Conservation (phyloP, 1,284 basidiomycete genomes). For the Irpex lacteus region DNA sequence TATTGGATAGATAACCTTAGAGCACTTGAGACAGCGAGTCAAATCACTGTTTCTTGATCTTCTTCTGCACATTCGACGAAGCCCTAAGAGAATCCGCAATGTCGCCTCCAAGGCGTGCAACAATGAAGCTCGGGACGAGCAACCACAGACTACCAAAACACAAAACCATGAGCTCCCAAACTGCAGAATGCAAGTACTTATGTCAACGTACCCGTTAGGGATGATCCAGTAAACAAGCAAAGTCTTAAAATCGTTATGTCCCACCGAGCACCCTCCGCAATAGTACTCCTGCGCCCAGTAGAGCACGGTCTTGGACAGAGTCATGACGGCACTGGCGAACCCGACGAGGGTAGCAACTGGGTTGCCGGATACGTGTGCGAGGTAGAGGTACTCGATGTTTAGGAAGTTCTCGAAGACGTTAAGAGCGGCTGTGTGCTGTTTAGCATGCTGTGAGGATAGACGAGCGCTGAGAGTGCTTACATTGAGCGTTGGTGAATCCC, state of each 20-base stretch:
- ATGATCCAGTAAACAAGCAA: slow-evolving; percentile 68
- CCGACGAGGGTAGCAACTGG: slow-evolving; percentile 73
- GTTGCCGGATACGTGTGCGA: slow-evolving; percentile 58
- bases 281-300: slow-evolving; percentile 80
- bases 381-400: slow-evolving; percentile 76
- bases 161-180: neutral
- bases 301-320: slow-evolving; percentile 81
- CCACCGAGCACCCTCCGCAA: slow-evolving; percentile 67
- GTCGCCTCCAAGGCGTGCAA: slow-evolving; percentile 55
- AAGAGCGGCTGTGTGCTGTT: slow-evolving; percentile 53
- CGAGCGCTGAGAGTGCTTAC: slow-evolving; percentile 37
- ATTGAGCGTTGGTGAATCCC: slow-evolving; percentile 88
- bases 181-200: neutral
- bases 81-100: slow-evolving; percentile 43
- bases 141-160: slow-evolving; percentile 62
- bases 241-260: slow-evolving; percentile 64
- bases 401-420: slow-evolving; percentile 80
- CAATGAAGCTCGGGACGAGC: slow-evolving; percentile 60
- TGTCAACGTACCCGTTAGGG: slow-evolving; percentile 67
- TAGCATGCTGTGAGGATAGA: neutral
- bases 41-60: slow-evolving; percentile 25
- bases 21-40: too few relatives aligned
- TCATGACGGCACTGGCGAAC: slow-evolving; percentile 72
- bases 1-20: too few relatives aligned
- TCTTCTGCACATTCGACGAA: slow-evolving; percentile 29